Base-by-base conservation (phyloP, 805 yeast species). In the Nakazawaea peltata region DNA sequence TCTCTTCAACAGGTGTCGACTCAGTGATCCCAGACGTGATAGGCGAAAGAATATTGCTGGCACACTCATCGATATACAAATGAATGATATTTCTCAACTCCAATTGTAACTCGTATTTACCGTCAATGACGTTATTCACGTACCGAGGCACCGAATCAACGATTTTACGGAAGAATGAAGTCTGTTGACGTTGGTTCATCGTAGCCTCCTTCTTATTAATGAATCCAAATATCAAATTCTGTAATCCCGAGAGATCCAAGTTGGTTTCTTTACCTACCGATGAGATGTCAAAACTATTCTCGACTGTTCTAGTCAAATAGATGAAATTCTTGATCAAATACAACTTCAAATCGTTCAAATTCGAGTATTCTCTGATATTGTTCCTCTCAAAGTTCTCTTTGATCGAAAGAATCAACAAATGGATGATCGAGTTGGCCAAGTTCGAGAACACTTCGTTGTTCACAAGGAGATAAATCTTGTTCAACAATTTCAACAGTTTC, bases 341-440 rank as follows among this genome's bases (percentile, higher is more conserved):
- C 19, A 88, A 58, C 35, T 74, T 73, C 0, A 82, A 65, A 45
- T 80, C 88, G 9, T 64, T 41, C 10, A 57, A 44, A 17, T 39
- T 29, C 7, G 41, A 34, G 15, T 59, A 38, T 3, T 61, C 46
- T 0, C 85, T 83, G 19, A 70, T 56, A 44, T 67, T 58, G 5
- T 61, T 46, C 24, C 54, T 45, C 4, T 63, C 58, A 43, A 69
- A 69, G 10, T 81, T 80, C 12, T 61, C 56, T 37, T 71, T 69
- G 45, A 86, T 56, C 5, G 92, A 74, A 12, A 59, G 48, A 25
- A 86, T 71, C 46, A 92, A 79, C 29, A 81, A 71, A 50, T 84
- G 95, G 4, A 90, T 82, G 34, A 86, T 77, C 38, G 81, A 75
- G 53, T 86, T 95, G 0, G 96, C 95, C 44, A 88, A 59, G 49